A percentile compares a stretch with the other conserved stretches of the same genome.
phyloP scores from a whole-genome alignment of 1,139 yeast genomes.

The Kluyveromyces marxianus region DNA sequence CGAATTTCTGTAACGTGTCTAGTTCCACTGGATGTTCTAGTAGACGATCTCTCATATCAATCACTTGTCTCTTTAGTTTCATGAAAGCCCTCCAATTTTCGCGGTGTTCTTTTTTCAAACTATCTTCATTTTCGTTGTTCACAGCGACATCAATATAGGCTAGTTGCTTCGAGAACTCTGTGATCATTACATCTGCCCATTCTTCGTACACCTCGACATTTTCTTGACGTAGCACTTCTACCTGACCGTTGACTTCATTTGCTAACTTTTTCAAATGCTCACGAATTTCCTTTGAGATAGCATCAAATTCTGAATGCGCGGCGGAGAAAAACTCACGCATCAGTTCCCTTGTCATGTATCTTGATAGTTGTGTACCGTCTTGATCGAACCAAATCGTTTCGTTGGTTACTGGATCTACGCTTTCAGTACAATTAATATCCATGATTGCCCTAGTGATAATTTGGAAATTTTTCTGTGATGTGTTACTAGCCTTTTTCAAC shows the following conservation, averaged over 20 bases:
- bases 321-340: slow-evolving; percentile 41
- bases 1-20: slow-evolving; percentile 42
- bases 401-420: slow-evolving; percentile 37
- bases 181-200: slow-evolving; percentile 59
- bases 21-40: slow-evolving; percentile 44
- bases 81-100: slow-evolving; percentile 26
- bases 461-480: slow-evolving; percentile 40
- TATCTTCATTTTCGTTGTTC: slow-evolving; percentile 13
- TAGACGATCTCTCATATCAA: slow-evolving; percentile 37
- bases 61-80: slow-evolving; percentile 21
- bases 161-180: slow-evolving; percentile 42
- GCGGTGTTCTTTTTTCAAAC: slow-evolving; percentile 8
- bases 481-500: slow-evolving; percentile 38
- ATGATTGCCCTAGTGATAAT: slow-evolving; percentile 40
- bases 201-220: slow-evolving; percentile 62
- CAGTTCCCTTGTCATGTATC: slow-evolving; percentile 48
- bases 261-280: slow-evolving; percentile 33
- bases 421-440: slow-evolving; percentile 43
- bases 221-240: slow-evolving; percentile 43
- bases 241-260: slow-evolving; percentile 34
- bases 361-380: slow-evolving; percentile 29
- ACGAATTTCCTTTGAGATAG: slow-evolving; percentile 35
- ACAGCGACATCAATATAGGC: slow-evolving; percentile 26
- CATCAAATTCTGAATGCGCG: slow-evolving; percentile 33
- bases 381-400: slow-evolving; percentile 32